Base-by-base conservation (phyloP, 73 alveolate species). In the Paramecium sonneborni region DNA sequence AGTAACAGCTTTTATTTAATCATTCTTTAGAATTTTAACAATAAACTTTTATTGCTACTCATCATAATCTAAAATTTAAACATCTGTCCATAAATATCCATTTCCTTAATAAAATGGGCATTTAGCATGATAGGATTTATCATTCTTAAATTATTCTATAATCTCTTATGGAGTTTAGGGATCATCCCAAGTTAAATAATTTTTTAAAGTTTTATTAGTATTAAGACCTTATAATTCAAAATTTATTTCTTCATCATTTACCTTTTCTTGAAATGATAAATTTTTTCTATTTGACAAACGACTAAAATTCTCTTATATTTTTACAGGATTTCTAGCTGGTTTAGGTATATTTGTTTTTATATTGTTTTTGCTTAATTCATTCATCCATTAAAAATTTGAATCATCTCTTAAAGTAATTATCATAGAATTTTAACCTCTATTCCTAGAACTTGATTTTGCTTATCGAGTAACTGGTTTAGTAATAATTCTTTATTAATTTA, bases 321-420 rank as follows among this genome's bases (percentile, higher is more conserved):
- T 79, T 43, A 41, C 30, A 24, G 90, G 90, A n/a, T 79, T 79
- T 79, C 90, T 38, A 43, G 90, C 90, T 14, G 90, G 90, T 44
- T 79, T 79, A 30, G 90, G 90, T 24, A 44, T 11, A 79, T 39
- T 79, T 9, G 72, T 24, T 79, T 79, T 79, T 8, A 23, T 21
- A 46, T 79, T 79, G 18, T 79, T 79, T 15, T 39, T 79, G 44
- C 55, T n/a, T 24, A 43, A 23, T 6, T 79, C 90, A 44, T 79
- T 62, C 90, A 79, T 44, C 90, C 90, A 79, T 43, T 39, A 23
- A 21, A 79, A 79, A 21, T 21, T 30, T 79, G 69, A 34, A 79
- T 79, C 86, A 10, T 72, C 86, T 7, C 86, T 72, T 72, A 34
- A 18, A 32, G 86, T 14, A 18, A 72, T 72, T 34, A 72, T 32